Conservation (phyloP, 2,329 filamentous ascomycete species). For the Curvularia lunata region DNA sequence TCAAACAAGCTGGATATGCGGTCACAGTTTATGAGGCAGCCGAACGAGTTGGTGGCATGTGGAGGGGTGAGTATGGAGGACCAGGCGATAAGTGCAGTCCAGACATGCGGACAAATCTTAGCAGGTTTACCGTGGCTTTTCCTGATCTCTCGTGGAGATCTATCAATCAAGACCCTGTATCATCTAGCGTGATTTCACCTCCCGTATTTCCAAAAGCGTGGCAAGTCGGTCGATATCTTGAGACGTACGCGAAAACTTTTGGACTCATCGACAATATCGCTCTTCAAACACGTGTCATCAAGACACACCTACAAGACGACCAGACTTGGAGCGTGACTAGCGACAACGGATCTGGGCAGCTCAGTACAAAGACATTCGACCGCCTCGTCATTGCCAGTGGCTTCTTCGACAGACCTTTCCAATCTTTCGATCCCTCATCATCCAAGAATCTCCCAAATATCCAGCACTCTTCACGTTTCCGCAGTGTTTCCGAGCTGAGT, state of each 20-base stretch:
- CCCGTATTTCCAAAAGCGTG: slow-evolving; percentile 77
- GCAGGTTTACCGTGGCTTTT: slow-evolving; percentile 71
- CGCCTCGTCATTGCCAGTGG: slow-evolving; percentile 75
- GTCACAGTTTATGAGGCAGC: slow-evolving; percentile 75
- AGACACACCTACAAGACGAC: slow-evolving; percentile 28
- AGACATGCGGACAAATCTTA: slow-evolving; percentile 70
- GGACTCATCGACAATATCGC: slow-evolving; percentile 58
- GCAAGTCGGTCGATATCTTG: slow-evolving; percentile 76
- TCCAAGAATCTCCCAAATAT: slow-evolving; percentile 16
- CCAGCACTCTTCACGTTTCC: slow-evolving; percentile 42
- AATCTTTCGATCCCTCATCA: slow-evolving; percentile 21
- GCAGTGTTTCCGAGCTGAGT: slow-evolving; percentile 28
- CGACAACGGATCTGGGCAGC: slow-evolving; percentile 21
- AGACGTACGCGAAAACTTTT: slow-evolving; percentile 68
- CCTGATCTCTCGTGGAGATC: slow-evolving; percentile 72
- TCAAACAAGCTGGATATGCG: slow-evolving; percentile 68
- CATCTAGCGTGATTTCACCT: slow-evolving; percentile 31
- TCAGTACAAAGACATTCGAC: slow-evolving; percentile 61
- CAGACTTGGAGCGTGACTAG: slow-evolving; percentile 29
- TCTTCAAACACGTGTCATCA: slow-evolving; percentile 51
- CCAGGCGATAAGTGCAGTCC: slow-evolving; percentile 68
- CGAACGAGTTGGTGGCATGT: slow-evolving; percentile 75
- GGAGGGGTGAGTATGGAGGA: slow-evolving; percentile 61
- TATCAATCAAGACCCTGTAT: slow-evolving; percentile 47
- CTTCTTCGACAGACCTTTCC: slow-evolving; percentile 65